Evolutionary conservation across 2,329 filamentous ascomycete genomes (phyloP).

Genomic region (Curvularia sp.): DNA sequence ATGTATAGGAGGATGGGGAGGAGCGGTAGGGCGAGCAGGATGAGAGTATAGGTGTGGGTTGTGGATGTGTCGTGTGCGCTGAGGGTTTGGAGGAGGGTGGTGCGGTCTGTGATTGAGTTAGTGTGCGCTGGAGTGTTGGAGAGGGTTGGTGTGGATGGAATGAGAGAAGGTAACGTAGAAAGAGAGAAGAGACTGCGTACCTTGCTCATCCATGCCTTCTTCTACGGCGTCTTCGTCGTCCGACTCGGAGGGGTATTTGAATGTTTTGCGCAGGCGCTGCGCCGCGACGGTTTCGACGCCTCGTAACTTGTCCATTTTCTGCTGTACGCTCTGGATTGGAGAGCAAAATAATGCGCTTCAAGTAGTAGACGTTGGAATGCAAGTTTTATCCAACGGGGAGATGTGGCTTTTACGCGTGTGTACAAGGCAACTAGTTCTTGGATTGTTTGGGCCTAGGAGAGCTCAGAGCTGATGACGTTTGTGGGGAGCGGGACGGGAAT

Average conservation of each 20-base stretch:
- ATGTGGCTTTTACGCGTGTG: conserved; percentile 13
- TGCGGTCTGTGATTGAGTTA: conserved; percentile 38
- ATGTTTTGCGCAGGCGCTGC: conserved; percentile 75
- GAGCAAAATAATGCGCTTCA: not conserved
- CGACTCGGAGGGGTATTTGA: conserved; percentile 71
- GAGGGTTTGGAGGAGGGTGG: conserved; percentile 35
- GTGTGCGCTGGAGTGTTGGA: not conserved
- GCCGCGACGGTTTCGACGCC: conserved; percentile 41
- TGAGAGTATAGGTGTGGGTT: conserved; percentile 58
- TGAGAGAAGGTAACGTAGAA: no score
- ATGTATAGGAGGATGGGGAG: conserved; percentile 64
- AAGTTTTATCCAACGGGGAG: not conserved
- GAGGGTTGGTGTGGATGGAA: not conserved
- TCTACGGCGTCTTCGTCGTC: conserved; percentile 62
- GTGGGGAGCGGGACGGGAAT: conserved; percentile 6
- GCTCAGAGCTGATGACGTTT: conserved; percentile 27
- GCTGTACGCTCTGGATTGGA: not conserved
- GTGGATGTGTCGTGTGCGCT: conserved; percentile 48
- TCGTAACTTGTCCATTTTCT: conserved; percentile 15
- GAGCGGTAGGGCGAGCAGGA: conserved; percentile 67
- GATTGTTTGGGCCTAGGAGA: conserved; percentile 6
- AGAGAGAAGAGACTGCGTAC: conserved; percentile 48
- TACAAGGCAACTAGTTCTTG: conserved; percentile 10
- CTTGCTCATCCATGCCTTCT: conserved; percentile 77
- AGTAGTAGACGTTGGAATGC: not conserved